Base-by-base conservation (phyloP, 441 rosid species). In the Eruca vesicaria region DNA sequence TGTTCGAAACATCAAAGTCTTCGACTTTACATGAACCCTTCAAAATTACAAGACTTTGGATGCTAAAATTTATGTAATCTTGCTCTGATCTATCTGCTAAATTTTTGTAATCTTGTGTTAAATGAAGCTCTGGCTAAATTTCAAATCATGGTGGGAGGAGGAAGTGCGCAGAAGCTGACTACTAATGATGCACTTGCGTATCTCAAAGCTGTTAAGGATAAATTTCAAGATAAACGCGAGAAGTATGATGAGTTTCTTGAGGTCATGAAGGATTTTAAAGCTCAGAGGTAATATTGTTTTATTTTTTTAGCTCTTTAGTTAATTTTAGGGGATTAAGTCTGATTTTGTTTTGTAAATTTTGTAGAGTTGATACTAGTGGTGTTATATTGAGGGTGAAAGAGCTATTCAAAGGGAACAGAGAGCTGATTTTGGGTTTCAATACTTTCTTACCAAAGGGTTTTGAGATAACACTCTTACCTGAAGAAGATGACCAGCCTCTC, bases 181-280 rank as follows among this genome's bases (percentile, higher is more conserved):
- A 92, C 98, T 26, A 94, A 88, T 43, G 99, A 97, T 82, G 99
- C 99, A 62, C 83, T 97, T 79, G 87, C 97, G 3, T 97, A 97
- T 72, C 94, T 97, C 57, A 97, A 97, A 69, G 98, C 95, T 5
- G 98, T 97, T 53, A 94, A 92, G 78, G 97, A 92, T 67, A 94
- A 91, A 66, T 97, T 97, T 80, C 97, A 84, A 70, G 98, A 97
- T 58, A 88, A 89, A 61, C 89, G 89, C 66, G 98, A 94, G 20
- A 94, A 91, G 65, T 97, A 97, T 53, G 98, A 92, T 26, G 97
- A 94, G 31, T 97, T 97, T 81, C 97, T 97, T 67, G 98, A 94
- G 81, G 97, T 97, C 65, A 97, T 97, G 98, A 97, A 94, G 75
- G 97, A 91, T 82, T 97, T 97, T 74, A 92, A 91, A 86, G 97